Base-by-base conservation (phyloP, 139 green algal species). In the Tetratostichococcus sp. region DNA sequence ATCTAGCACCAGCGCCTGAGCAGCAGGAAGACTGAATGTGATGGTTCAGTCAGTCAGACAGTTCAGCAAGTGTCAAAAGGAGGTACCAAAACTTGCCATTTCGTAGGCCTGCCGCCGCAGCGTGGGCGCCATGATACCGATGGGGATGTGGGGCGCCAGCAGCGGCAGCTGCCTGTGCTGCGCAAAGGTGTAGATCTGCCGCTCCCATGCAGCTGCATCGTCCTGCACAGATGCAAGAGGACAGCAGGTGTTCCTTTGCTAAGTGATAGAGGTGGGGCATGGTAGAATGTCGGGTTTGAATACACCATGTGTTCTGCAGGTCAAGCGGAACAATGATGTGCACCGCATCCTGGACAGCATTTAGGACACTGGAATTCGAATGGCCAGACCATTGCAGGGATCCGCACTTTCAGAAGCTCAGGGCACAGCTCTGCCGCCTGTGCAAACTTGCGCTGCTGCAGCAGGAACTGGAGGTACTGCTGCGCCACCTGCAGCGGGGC, bases 51-150 rank as follows among this genome's bases (percentile, higher is more conserved):
- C n/a, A n/a, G n/a, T n/a, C n/a, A n/a, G n/a, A n/a, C n/a, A n/a
- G n/a, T n/a, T n/a, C n/a, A n/a, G n/a, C n/a, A n/a, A n/a, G n/a
- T n/a, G n/a, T n/a, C n/a, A n/a, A n/a, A n/a, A n/a, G n/a, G n/a
- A n/a, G n/a, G n/a, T n/a, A n/a, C n/a, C n/a, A 50, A 22, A 14
- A 8, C 39, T 8, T 50, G 26, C 50, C 79, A 96, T 87, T 71
- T 97, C 91, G 75, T 98, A 98, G 5, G 82, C 85, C 1, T 80
- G 71, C 22, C 30, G n/a, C n/a, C 83, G 83, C 66, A 95, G 83
- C 43, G 35, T 77, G 1, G 92, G 91, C 4, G 75, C 69, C n/a
- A 79, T 65, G n/a, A 62, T 62, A 17, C 50, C 50, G 28, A 82
- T 93, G 19, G 94, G 94, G 28, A 98, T 81, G 70, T 90, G 74